Evolutionary conservation across 2,329 filamentous ascomycete species (phyloP).

Genomic region (Sphaerulina populicola): DNA sequence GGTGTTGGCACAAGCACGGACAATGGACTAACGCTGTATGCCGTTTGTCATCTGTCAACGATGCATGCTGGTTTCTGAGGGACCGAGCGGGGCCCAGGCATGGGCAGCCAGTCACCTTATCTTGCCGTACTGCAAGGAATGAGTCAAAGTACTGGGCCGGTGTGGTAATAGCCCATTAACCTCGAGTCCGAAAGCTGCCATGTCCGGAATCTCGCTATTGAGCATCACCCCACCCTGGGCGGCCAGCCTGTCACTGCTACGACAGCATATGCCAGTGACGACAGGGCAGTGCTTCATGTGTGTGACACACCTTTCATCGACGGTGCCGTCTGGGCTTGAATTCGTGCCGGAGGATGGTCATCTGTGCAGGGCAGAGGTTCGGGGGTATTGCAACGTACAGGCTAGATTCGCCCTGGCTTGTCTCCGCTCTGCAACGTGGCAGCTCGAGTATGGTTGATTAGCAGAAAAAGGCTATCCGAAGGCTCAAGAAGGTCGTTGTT

Average conservation of each 20-base stretch:
- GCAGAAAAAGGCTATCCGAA: slow-evolving; percentile 25
- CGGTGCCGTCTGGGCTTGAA: slow-evolving; percentile 21
- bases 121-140: slow-evolving; percentile 36
- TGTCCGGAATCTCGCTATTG: slow-evolving; percentile 26
- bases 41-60: slow-evolving; percentile 1
- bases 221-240: slow-evolving; percentile 33
- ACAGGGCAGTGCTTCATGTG: slow-evolving; percentile 38
- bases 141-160: slow-evolving; percentile 12
- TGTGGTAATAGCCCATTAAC: neutral
- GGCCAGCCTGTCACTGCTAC: slow-evolving; percentile 36
- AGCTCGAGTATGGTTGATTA: slow-evolving; percentile 32
- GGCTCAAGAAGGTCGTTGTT: slow-evolving; percentile 20
- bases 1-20: slow-evolving; percentile 4
- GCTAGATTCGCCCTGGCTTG: slow-evolving; percentile 35
- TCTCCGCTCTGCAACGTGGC: slow-evolving; percentile 49
- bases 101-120: slow-evolving; percentile 44
- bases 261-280: slow-evolving; percentile 38
- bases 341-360: slow-evolving; percentile 33
- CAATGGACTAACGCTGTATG: slow-evolving; percentile 8
- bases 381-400: slow-evolving; percentile 16
- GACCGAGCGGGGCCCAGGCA: slow-evolving; percentile 17
- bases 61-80: slow-evolving; percentile 6
- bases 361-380: slow-evolving; percentile 25
- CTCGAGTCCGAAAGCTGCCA: slow-evolving; percentile 1
- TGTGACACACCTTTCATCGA: slow-evolving; percentile 26